Evolutionary conservation across 495 filamentous ascomycete species (phyloP).

Genomic region (Penicillium crystallinum): DNA sequence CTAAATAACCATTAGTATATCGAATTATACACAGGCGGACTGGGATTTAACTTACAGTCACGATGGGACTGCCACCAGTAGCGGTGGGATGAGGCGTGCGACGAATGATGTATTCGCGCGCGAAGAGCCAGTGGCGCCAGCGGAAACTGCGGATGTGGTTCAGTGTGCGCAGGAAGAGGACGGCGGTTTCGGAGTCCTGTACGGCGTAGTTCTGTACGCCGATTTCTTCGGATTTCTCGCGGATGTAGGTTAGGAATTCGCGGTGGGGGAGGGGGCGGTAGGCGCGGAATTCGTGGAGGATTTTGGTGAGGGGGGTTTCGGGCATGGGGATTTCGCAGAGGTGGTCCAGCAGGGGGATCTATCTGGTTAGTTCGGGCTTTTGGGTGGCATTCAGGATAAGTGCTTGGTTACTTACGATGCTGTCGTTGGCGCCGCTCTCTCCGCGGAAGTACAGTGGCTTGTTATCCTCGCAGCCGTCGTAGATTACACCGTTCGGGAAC

Average conservation of each 20-base stretch:
- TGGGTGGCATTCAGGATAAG: not conserved
- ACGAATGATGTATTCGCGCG: conserved; percentile 89
- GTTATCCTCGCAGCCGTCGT: conserved; percentile 69
- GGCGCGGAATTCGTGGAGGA: conserved; percentile 76
- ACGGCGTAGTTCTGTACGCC: conserved; percentile 60
- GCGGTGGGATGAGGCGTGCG: conserved; percentile 77
- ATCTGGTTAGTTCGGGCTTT: not conserved
- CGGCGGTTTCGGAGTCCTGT: conserved; percentile 41
- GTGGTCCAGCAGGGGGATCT: conserved; percentile 81
- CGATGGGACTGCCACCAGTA: conserved; percentile 86
- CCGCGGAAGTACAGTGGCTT: conserved; percentile 72
- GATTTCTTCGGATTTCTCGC: conserved; percentile 47
- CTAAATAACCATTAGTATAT: conserved; percentile 23
- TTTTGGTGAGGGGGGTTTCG: conserved; percentile 73
- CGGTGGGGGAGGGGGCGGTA: conserved; percentile 85
- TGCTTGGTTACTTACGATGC: conserved; percentile 49
- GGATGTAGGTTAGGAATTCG: conserved; percentile 70
- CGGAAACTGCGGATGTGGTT: conserved; percentile 87
- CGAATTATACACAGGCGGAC: not conserved
- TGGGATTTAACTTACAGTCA: conserved; percentile 51
- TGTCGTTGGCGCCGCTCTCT: conserved; percentile 86
- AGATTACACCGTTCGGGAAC: conserved; percentile 86
- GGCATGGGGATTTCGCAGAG: conserved; percentile 78
- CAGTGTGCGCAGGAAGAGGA: conserved; percentile 66
- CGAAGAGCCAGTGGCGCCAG: conserved; percentile 93